Conservation (phyloP, 2,329 filamentous ascomycete species). For the Cladosporium sp. region DNA sequence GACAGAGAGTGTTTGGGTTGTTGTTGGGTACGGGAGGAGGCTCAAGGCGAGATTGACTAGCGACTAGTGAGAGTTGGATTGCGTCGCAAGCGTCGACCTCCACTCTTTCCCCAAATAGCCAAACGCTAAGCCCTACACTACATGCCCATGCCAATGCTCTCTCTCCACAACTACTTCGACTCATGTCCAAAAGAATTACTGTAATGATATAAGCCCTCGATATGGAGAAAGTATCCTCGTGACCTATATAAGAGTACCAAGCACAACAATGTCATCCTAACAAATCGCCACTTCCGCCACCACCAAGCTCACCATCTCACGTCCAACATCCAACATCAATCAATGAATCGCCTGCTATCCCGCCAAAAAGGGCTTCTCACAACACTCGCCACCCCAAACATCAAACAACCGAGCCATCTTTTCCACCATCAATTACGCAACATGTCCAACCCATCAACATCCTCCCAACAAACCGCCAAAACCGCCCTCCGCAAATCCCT, state of each 20-base stretch:
- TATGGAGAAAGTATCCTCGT: too few species aligned
- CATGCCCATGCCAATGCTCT: too few species aligned
- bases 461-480: conserved; percentile 52
- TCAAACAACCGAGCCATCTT: neutral
- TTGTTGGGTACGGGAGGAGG: neutral
- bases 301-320: too few species aligned
- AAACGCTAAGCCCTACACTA: neutral
- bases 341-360: too few species aligned
- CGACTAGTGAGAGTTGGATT: neutral
- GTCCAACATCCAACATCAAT: too few species aligned
- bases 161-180: neutral
- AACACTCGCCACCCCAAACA: neutral
- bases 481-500: conserved; percentile 69
- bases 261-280: too few species aligned
- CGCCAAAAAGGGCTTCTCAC: neutral
- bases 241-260: too few species aligned
- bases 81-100: neutral
- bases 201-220: too few species aligned
- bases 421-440: neutral
- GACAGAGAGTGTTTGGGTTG: neutral
- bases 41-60: neutral
- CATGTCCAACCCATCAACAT: conserved; percentile 1
- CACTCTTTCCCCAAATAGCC: neutral
- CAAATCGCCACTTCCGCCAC: too few species aligned
- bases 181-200: neutral